phyloP scores from a whole-genome alignment of 257 asterid genomes.

The Lycium barbarum region DNA sequence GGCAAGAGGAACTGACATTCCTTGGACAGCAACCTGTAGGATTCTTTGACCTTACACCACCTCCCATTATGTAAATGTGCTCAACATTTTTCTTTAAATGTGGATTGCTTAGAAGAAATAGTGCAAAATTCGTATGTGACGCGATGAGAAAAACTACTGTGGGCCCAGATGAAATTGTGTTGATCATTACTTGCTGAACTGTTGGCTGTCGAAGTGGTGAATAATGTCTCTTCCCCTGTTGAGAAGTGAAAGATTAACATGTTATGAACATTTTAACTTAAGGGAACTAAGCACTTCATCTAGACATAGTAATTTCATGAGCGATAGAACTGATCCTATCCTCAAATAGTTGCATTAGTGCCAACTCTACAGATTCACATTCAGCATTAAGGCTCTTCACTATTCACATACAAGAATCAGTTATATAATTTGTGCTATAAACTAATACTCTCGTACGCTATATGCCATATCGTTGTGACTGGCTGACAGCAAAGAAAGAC shows the following conservation, averaged over 20 bases:
- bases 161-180: conserved; percentile 72
- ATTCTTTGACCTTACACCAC: conserved; percentile 71
- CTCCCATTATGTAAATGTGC: conserved; percentile 88
- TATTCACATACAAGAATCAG: neutral
- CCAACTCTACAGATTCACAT: neutral
- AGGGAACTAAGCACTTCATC: conserved; percentile 17
- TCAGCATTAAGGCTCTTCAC: conserved; percentile 13
- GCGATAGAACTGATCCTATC: neutral
- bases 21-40: conserved; percentile 79
- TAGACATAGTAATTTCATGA: neutral
- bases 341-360: neutral
- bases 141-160: conserved; percentile 68
- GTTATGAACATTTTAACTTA: neutral
- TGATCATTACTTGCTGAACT: conserved; percentile 75
- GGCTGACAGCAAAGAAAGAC: neutral
- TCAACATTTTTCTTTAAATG: conserved; percentile 68
- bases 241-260: conserved; percentile 14
- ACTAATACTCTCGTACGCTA: neutral
- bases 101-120: conserved; percentile 76
- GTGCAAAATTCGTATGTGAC: conserved; percentile 64
- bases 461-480: neutral
- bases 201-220: conserved; percentile 78
- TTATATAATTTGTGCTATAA: neutral
- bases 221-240: conserved; percentile 74
- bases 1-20: conserved; percentile 54